These are phyloP conservation scores for Baudoinia panamericana DNA, from an alignment of 495 filamentous ascomycete species.

Conservation along the genomic window DNA sequence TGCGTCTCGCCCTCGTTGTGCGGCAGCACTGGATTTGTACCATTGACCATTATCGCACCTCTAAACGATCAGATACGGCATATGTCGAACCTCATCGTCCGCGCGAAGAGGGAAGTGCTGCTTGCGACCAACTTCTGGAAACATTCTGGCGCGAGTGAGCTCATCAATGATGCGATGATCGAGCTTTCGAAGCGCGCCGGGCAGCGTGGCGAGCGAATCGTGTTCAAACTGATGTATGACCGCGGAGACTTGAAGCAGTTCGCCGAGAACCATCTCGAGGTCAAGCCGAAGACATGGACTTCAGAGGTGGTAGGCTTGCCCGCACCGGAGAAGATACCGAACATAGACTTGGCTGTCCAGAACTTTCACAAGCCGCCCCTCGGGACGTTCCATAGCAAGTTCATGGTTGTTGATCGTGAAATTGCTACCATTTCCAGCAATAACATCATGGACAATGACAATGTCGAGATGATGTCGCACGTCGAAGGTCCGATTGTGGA, in stretches of 20 bases:
- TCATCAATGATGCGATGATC: constrained; percentile 52
- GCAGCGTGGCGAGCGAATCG: constrained; percentile 40
- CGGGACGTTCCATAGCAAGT: constrained; percentile 68
- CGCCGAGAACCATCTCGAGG: constrained; percentile 47
- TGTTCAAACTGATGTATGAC: constrained; percentile 68
- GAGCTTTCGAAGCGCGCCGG: constrained; percentile 56
- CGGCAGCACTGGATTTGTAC: constrained; percentile 52
- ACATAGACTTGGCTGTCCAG: constrained; percentile 58
- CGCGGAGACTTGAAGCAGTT: constrained; percentile 52
- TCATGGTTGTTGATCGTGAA: constrained; percentile 59
- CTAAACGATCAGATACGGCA: constrained; percentile 60
- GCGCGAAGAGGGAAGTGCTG: constrained; percentile 58
- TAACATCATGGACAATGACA: constrained; percentile 43
- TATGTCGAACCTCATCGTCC: constrained; percentile 60
- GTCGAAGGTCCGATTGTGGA: constrained; percentile 67
- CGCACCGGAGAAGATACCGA: constrained; percentile 47
- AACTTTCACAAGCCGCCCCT: constrained; percentile 61
- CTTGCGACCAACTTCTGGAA: constrained; percentile 68
- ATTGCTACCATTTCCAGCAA: constrained; percentile 58
- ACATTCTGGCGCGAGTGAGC: constrained; percentile 48
- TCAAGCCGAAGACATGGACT: constrained; percentile 44
- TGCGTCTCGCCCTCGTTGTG: constrained; percentile 59
- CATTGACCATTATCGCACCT: constrained; percentile 54
- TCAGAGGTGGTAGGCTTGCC: constrained; percentile 47
- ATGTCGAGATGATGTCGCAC: constrained; percentile 56